Evolutionary conservation across 768 basidiomycete genomes (phyloP), one percentile per base, ranked within the genome.

Genomic region (Termitomyces eurrhizus): DNA sequence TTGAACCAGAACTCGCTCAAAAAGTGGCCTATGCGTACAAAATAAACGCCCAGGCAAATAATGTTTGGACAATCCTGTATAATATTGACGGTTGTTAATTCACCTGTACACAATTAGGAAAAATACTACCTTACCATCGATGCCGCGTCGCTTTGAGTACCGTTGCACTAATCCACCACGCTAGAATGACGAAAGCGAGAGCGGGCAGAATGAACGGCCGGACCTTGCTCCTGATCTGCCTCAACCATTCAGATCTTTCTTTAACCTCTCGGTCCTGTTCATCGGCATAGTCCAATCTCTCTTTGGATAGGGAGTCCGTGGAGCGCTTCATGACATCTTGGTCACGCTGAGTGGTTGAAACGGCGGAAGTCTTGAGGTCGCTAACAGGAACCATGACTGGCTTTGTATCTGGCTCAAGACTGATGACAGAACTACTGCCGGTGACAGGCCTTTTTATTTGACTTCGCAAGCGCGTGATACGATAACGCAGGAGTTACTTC

Each of bases 11-110:
- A 35, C 26, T 37, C 26, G 36, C 26, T 39, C 24, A 42, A 45
- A 14, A 3, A 21, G 21, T n/a, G 24, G 33, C 33, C 3, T 48
- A 56, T 13, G 76, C 85, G 66, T 65, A 88, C 88, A 83, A 64
- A 64, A 93, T 77, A 76, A 93, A 92, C 57, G 84, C 83, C 92
- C 93, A 95, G 2, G 92, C 89, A 66, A 88, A 89, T 41, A 93
- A 45, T 0, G 90, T 89, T 72, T 92, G 90, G 9, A 89, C 87
- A 62, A 93, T 82, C 90, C 89, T 90, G 56, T 8, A 42, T 16
- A 1, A 49, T 33, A 21, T 41, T 32, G 54, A 6, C 18, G 48
- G 52, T 56, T 18, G 62, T 59, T 35, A 66, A 48, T 64, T 48
- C 46, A 53, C 33, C 60, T 58, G 29, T 8, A 54, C 33, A 54